These are phyloP conservation scores for Neopestalotiopsis sp. DNA, from an alignment of 2,329 filamentous ascomycete species.

Conservation along the genomic window DNA sequence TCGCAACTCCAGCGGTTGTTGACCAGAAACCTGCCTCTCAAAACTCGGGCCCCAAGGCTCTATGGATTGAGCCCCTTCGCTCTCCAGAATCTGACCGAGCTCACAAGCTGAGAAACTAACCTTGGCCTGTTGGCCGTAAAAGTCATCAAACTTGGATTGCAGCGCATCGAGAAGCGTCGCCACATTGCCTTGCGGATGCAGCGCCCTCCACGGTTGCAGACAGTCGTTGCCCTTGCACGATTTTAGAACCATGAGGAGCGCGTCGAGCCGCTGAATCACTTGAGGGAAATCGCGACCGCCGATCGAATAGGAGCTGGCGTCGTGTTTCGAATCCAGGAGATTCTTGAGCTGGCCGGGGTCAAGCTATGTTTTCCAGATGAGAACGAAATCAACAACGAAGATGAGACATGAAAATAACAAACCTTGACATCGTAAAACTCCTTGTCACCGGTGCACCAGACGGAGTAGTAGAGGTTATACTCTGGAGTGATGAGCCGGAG, in stretches of 20 bases:
- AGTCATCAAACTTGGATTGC: constrained; percentile 50
- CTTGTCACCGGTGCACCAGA: constrained; percentile 72
- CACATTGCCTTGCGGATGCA: constrained; percentile 61
- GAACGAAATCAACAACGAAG: neutral
- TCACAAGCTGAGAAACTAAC: neutral
- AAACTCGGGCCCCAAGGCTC: too few species aligned
- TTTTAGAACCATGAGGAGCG: constrained; percentile 65
- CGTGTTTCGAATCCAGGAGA: constrained; percentile 27
- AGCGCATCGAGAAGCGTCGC: constrained; percentile 58
- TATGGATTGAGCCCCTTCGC: neutral
- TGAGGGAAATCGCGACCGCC: constrained; percentile 28
- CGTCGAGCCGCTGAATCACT: constrained; percentile 58
- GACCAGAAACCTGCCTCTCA: too few species aligned
- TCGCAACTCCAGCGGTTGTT: too few species aligned
- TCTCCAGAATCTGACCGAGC: neutral
- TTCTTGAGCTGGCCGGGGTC: constrained; percentile 61
- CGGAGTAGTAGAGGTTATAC: constrained; percentile 41
- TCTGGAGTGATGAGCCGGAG: constrained; percentile 41
- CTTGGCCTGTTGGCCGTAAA: constrained; percentile 39
- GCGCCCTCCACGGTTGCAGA: constrained; percentile 58
- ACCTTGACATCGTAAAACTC: constrained; percentile 69
- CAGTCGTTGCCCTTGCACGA: constrained; percentile 62
- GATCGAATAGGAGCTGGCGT: constrained; percentile 23
- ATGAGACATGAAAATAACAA: neutral
- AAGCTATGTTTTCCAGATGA: constrained; percentile 36